phyloP scores from a whole-genome alignment of 2,329 filamentous ascomycete genomes.

The Tolypocladium ophioglossoides region DNA sequence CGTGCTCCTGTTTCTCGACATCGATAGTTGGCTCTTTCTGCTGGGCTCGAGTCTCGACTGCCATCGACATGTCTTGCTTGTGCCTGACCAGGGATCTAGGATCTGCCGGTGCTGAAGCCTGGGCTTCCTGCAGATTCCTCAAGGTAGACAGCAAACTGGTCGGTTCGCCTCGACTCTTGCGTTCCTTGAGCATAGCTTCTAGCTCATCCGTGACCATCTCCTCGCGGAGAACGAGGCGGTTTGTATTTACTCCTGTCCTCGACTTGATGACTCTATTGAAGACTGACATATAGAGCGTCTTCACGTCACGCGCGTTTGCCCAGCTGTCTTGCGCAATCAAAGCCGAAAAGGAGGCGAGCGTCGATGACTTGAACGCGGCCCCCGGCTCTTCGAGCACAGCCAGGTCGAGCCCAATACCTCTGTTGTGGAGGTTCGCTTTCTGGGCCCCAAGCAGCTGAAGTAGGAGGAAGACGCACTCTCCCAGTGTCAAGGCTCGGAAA shows the following conservation, averaged over 20 bases:
- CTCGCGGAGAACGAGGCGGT: no score
- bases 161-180: no score
- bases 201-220: no score
- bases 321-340: conserved; percentile 38
- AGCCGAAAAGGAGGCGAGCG: conserved; percentile 20
- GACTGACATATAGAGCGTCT: conserved; percentile 39
- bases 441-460: conserved; percentile 25
- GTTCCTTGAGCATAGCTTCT: no score
- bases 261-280: conserved; percentile 22
- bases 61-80: no score
- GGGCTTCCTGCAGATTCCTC: no score
- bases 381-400: conserved; percentile 13
- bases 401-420: conserved; percentile 12
- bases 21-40: no score
- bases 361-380: conserved; percentile 1
- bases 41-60: no score
- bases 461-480: conserved; percentile 28
- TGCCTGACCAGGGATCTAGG: no score
- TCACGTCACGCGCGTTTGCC: conserved; percentile 54
- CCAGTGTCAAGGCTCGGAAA: conserved; percentile 29
- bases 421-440: conserved; percentile 9
- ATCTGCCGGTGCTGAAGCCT: no score
- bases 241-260: conserved; percentile 8
- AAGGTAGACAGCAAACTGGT: no score
- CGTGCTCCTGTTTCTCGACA: not conserved